phyloP scores from a whole-genome alignment of 805 yeast species.

The Hanseniaspora vineae region DNA sequence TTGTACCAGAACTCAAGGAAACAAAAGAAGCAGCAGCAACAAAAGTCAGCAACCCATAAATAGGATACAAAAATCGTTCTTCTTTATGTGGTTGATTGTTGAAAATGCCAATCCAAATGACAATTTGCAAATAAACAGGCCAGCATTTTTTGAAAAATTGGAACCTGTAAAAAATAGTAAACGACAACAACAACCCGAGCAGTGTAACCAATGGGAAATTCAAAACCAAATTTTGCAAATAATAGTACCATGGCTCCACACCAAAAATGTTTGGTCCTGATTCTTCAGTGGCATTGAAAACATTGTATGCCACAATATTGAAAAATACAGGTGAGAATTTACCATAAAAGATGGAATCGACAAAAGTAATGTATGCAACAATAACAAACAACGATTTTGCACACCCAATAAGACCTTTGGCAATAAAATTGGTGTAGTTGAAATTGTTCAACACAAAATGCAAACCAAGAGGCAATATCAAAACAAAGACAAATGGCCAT shows the following conservation, averaged over 20 bases:
- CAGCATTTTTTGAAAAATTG: conserved; percentile 20
- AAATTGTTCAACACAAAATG: conserved; percentile 18
- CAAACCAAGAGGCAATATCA: conserved; percentile 47
- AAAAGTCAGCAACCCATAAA: conserved; percentile 56
- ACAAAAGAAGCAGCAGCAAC: conserved; percentile 34
- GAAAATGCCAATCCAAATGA: conserved; percentile 59
- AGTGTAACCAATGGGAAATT: conserved; percentile 48
- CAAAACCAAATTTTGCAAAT: conserved; percentile 50
- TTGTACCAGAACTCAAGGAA: background rate
- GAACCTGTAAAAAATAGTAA: conserved; percentile 30
- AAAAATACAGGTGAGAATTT: conserved; percentile 56
- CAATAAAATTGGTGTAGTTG: conserved; percentile 14
- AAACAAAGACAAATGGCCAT: conserved; percentile 76
- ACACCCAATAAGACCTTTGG: conserved; percentile 10
- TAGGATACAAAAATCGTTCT: conserved; percentile 80
- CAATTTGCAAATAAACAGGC: conserved; percentile 14
- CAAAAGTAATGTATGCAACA: conserved; percentile 9
- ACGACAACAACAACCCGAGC: conserved; percentile 4
- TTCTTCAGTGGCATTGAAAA: conserved; percentile 44
- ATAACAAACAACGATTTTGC: conserved; percentile 11
- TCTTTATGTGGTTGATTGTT: conserved; percentile 79
- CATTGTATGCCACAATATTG: conserved; percentile 77
- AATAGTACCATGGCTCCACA: conserved; percentile 65
- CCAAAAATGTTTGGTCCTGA: conserved; percentile 91
- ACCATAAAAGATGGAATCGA: conserved; percentile 55